A percentile compares a stretch with the other conserved stretches of the same genome.
Conservation (phyloP, 2,329 filamentous ascomycete genomes). For the Lachnellula suecica region DNA sequence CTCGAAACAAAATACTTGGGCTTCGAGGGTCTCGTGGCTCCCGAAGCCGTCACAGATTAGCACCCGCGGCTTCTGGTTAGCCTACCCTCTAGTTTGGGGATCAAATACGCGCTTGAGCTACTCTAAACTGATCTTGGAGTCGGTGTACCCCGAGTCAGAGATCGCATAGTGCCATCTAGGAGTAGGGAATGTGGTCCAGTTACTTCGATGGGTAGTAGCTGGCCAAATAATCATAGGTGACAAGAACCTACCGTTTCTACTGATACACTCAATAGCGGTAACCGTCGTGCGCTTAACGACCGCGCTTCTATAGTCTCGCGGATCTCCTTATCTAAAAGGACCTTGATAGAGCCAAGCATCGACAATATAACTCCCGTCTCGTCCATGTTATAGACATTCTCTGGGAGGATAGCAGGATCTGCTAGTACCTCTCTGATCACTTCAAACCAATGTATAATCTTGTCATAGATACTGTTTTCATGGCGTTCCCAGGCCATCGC, state of each 20-base stretch:
- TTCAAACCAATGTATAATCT: constrained; percentile 34
- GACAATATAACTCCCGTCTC: constrained; percentile 35
- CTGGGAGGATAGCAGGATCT: constrained; percentile 10
- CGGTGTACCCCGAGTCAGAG: constrained; percentile 26
- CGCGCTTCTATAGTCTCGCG: constrained; percentile 26
- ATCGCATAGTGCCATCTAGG: constrained; percentile 30
- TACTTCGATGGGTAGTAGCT: constrained; percentile 28
- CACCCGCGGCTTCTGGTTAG: constrained; percentile 32
- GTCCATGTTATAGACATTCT: constrained; percentile 35
- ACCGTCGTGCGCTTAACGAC: constrained; percentile 25
- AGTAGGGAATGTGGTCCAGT: constrained; percentile 28
- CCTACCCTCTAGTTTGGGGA: constrained; percentile 32
- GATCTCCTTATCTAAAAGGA: constrained; percentile 31
- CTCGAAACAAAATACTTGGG: constrained; percentile 27
- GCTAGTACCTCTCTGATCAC: constrained; percentile 29
- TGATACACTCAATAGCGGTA: constrained; percentile 18
- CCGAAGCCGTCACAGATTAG: constrained; percentile 37
- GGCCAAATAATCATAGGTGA: constrained; percentile 29
- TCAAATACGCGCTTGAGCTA: constrained; percentile 37
- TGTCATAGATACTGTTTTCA: constrained; percentile 32
- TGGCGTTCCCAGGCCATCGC: constrained; percentile 15
- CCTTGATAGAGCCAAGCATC: constrained; percentile 30
- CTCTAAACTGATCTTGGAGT: constrained; percentile 36
- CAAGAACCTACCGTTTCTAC: constrained; percentile 27
- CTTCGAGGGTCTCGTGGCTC: constrained; percentile 35